phyloP scores from a whole-genome alignment of 257 asterid genomes.

The Ophiorrhiza pumila region DNA sequence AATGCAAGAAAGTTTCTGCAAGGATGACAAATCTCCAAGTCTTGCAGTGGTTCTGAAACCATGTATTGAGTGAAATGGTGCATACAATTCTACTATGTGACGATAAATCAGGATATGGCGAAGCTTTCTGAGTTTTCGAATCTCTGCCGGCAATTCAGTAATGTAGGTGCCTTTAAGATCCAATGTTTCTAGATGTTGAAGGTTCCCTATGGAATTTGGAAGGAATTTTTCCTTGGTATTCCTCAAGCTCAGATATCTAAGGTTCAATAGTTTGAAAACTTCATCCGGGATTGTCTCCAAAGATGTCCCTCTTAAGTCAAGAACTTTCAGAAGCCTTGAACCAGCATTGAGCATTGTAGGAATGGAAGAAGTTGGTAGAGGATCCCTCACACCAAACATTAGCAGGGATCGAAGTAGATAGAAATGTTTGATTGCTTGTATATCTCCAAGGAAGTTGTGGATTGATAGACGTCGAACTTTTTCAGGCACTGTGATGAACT shows the following conservation, averaged over 20 bases:
- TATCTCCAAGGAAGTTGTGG: not conserved
- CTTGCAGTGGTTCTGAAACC: not conserved
- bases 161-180: conserved; percentile 2
- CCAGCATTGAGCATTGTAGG: not conserved
- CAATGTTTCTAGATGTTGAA: not conserved
- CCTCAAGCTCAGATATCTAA: conserved; percentile 4
- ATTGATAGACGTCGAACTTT: conserved; percentile 11
- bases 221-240: not conserved
- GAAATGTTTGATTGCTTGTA: not conserved
- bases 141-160: not conserved
- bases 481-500: not conserved
- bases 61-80: not conserved
- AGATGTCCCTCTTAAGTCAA: not conserved
- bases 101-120: not conserved
- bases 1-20: not conserved
- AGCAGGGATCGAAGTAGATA: not conserved
- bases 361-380: not conserved
- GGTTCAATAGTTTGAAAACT: not conserved
- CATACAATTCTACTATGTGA: not conserved
- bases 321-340: conserved; percentile 11
- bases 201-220: not conserved
- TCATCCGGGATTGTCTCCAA: not conserved
- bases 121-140: not conserved
- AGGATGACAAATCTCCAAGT: not conserved
- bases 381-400: not conserved